These are phyloP conservation scores for Mortierella sp. DNA, from an alignment of 371 early-diverging fungal species.

Conservation along the genomic window DNA sequence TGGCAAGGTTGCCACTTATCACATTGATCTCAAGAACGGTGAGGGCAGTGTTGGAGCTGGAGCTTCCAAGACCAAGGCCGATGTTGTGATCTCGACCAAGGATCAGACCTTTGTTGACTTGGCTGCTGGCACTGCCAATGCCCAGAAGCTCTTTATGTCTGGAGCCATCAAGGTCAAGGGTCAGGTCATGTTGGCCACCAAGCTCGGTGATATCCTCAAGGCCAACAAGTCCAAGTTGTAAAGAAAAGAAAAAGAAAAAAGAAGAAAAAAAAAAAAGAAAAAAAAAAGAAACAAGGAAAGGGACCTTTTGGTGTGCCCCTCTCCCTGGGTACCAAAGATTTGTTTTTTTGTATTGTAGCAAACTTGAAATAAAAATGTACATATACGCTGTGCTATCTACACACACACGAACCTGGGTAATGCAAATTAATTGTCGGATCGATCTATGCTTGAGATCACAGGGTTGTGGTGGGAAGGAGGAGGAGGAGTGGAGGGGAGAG, in stretches of 20 bases:
- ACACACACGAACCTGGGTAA: too few relatives aligned
- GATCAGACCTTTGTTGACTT: constrained; percentile 79
- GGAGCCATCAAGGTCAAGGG: constrained; percentile 89
- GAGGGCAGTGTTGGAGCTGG: constrained; percentile 55
- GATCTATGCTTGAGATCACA: too few relatives aligned
- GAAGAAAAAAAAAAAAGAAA: background rate
- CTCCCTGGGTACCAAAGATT: background rate
- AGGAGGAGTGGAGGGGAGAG: too few relatives aligned
- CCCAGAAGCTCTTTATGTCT: constrained; percentile 79
- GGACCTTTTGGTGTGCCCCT: too few relatives aligned
- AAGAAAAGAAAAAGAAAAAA: constrained; percentile 22
- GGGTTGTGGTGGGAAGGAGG: too few relatives aligned
- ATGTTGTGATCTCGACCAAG: constrained; percentile 59
- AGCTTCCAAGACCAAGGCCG: constrained; percentile 53
- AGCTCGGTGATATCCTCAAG: constrained; percentile 77
- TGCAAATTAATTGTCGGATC: too few relatives aligned
- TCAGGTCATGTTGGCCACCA: constrained; percentile 86
- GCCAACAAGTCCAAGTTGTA: constrained; percentile 64
- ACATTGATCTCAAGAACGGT: constrained; percentile 75
- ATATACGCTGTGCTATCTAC: too few relatives aligned
- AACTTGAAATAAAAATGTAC: constrained; percentile 8
- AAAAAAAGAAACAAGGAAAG: background rate
- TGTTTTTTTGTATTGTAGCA: constrained; percentile 32
- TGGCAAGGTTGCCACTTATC: constrained; percentile 61
- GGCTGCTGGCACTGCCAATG: constrained; percentile 75